Base-by-base conservation (phyloP, 768 basidiomycete species). In the Amanita fuliginea region DNA sequence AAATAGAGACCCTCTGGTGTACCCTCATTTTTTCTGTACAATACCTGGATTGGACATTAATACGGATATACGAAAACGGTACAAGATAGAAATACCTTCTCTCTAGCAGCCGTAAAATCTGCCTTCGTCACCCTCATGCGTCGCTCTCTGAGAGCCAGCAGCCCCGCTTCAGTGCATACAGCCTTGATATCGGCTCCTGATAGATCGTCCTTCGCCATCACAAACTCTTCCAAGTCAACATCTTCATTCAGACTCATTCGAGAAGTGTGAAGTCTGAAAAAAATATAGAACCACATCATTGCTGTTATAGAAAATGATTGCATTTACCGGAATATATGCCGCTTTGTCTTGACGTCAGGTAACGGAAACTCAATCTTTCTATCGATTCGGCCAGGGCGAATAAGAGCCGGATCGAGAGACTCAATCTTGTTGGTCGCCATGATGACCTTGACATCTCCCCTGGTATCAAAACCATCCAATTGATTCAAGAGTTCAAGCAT, bases 371-470 rank as follows among this genome's bases (percentile, higher is more conserved):
- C 96, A 46, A 99, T 99, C 73, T 99, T 99, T 47, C 96, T 80
- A 60, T 99, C 96, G 54, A 99, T 98, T 60, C 96, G 91, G 42
- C 96, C 96, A 4, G 96, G 96, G 46, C 96, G 88, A 60, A 99
- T 96, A 53, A 99, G 81, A 14, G 96, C 96, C 48, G 96, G 96
- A 66, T 99, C 96, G 24, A 99, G 78, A 3, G 91, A 83, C 64
- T 98, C 95, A 58, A 99, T 99, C 68, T 78, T 83, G 70, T 99
- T 99, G 4, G 96, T 99, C 10, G 96, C 96, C 96, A 98, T 98
- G 64, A 99, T 97, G 56, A 99, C 95, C 68, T 98, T 99, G 51
- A 99, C 94, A 62, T 98, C 96, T n/a, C 95, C 95, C 49, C 94
- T 83, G 4, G 93, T 93, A 62, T 99, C 96, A 65, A 99, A 98